Evolutionary conservation across 805 yeast genomes (phyloP).

Genomic region (Starmerella floricola): DNA sequence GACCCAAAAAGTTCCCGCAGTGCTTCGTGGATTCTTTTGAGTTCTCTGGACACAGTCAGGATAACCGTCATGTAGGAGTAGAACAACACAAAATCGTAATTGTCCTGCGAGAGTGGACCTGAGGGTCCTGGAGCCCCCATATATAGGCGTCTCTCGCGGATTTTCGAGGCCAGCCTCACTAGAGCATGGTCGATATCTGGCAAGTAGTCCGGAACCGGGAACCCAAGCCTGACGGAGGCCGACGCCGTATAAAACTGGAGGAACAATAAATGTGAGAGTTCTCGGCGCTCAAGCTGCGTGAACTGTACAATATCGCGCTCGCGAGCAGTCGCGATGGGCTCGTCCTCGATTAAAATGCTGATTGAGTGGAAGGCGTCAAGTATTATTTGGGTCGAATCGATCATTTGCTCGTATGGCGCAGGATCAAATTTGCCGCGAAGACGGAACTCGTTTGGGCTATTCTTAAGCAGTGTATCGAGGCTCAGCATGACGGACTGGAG

Average conservation of each 20-base stretch:
- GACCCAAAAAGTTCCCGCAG: slow-evolving; percentile 54
- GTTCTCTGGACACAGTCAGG: slow-evolving; percentile 50
- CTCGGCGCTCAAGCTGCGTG: slow-evolving; percentile 43
- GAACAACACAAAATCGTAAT: slow-evolving; percentile 65
- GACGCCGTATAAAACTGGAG: slow-evolving; percentile 53
- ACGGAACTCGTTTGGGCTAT: slow-evolving; percentile 65
- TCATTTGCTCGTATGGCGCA: slow-evolving; percentile 38
- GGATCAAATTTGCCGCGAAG: slow-evolving; percentile 61
- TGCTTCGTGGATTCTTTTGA: slow-evolving; percentile 43
- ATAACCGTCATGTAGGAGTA: slow-evolving; percentile 68
- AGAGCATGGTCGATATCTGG: slow-evolving; percentile 68
- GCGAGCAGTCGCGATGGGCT: slow-evolving; percentile 39
- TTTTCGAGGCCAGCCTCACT: slow-evolving; percentile 51
- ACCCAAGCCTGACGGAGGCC: slow-evolving; percentile 59
- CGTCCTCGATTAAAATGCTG: slow-evolving; percentile 53
- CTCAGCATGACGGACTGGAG: slow-evolving; percentile 47
- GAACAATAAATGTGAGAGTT: slow-evolving; percentile 60
- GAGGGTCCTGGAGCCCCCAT: slow-evolving; percentile 27
- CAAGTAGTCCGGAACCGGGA: slow-evolving; percentile 65
- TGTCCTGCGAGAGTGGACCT: slow-evolving; percentile 26
- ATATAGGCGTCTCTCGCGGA: slow-evolving; percentile 40
- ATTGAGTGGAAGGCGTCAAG: slow-evolving; percentile 67
- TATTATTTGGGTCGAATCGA: slow-evolving; percentile 48
- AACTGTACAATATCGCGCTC: slow-evolving; percentile 47
- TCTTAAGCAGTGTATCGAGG: slow-evolving; percentile 46